These are phyloP conservation scores for Aegilops speltoides DNA, from an alignment of 176 grass and related monocot genomes.

Conservation along the genomic window DNA sequence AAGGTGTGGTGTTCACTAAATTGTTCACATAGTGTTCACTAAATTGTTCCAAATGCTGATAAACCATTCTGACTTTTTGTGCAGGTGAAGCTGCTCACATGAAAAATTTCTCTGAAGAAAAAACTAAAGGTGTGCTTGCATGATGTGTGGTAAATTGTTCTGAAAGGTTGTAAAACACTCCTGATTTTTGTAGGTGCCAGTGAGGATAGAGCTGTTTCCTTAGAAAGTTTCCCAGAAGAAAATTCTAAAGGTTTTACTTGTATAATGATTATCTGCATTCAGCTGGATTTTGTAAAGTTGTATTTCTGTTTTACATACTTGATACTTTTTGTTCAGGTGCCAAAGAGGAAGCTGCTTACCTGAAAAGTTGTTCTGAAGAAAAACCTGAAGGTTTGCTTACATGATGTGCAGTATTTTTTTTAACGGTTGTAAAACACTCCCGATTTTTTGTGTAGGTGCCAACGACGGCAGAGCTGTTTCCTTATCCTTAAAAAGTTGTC, in stretches of 20 bases:
- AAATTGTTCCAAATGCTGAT: background rate
- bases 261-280: background rate
- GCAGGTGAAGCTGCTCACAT: background rate
- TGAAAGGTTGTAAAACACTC: background rate
- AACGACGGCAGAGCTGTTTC: background rate
- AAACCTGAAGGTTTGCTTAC: conserved; percentile 26
- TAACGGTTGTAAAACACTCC: background rate
- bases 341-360: background rate
- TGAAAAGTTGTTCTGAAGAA: conserved; percentile 19
- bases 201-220: background rate
- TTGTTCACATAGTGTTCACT: background rate
- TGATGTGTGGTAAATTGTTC: background rate
- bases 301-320: background rate
- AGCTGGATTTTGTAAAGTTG: background rate
- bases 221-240: background rate
- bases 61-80: background rate
- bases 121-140: conserved; percentile 23
- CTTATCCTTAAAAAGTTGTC: background rate
- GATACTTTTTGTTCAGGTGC: background rate
- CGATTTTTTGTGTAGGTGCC: conserved; percentile 21
- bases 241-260: conserved; percentile 25
- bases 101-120: conserved; percentile 25
- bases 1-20: background rate
- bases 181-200: conserved; percentile 21
- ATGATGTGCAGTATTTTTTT: background rate